phyloP scores from a whole-genome alignment of 2,329 filamentous ascomycete species.

The Colletotrichum caudatum region DNA sequence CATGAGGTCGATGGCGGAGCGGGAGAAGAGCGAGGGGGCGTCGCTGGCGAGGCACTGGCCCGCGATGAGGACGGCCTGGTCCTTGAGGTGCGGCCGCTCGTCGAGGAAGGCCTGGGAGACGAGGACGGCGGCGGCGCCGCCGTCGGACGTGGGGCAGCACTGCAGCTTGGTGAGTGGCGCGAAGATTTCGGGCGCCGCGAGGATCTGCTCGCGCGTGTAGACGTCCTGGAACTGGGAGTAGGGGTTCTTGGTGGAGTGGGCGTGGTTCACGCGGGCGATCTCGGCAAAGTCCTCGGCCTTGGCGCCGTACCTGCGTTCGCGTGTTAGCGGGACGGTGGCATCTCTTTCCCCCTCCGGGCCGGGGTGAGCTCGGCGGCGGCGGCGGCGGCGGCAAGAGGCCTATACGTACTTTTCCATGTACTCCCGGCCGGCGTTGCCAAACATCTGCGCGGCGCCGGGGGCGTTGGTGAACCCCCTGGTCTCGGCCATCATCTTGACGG shows the following conservation, averaged over 20 bases:
- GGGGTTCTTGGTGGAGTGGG: conserved; percentile 90
- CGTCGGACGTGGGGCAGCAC: conserved; percentile 96
- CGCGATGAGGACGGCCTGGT: conserved; percentile 88
- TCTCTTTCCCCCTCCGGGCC: neutral
- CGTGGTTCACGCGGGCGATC: conserved; percentile 92
- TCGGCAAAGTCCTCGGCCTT: conserved; percentile 90
- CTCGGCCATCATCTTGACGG: conserved; percentile 81
- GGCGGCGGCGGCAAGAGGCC: conserved; percentile 11
- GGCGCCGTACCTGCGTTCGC: conserved; percentile 76
- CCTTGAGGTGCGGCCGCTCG: conserved; percentile 82
- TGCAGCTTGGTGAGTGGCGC: conserved; percentile 96
- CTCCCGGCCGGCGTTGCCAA: conserved; percentile 92
- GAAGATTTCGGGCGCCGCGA: conserved; percentile 81
- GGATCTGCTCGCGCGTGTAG: conserved; percentile 87
- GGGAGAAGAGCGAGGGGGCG: conserved; percentile 80
- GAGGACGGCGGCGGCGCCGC: conserved; percentile 87
- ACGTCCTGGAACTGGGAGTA: conserved; percentile 98
- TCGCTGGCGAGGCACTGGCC: conserved; percentile 92
- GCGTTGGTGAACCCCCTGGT: conserved; percentile 86
- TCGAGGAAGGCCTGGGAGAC: conserved; percentile 92
- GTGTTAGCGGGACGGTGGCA: neutral
- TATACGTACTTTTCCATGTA: conserved; percentile 87
- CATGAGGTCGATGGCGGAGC: conserved; percentile 86
- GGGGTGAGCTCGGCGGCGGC: neutral
- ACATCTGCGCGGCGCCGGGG: conserved; percentile 90